Evolutionary conservation across 345 rosid species (phyloP), one percentile per base, ranked within the genome.

Genomic region (Cardamine occulta): DNA sequence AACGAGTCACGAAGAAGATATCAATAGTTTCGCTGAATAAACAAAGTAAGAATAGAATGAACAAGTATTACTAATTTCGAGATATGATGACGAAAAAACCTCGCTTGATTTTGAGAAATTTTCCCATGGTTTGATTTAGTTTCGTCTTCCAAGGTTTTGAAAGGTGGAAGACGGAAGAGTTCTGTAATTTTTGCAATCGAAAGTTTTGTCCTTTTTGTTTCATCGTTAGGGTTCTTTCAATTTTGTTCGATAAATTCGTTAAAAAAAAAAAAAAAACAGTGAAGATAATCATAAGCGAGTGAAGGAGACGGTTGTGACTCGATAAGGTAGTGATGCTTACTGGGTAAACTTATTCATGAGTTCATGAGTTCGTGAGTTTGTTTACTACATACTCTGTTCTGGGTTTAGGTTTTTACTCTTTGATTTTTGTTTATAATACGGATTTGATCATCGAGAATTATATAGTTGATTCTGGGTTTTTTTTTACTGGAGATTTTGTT

Each of bases 1-100:
- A 76, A 69, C 71, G 75, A 70, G 75, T 70, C 75, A 24, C 57
- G 63, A 70, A 77, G 53, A 62, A 76, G 66, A 55, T 55, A 70
- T 67, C 74, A 58, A 60, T 75, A 49, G 62, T 68, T 49, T 69
- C 70, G 62, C 8, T 21, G 35, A 44, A 35, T 28, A 74, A 58
- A 18, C 21, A 26, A 75, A 67, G 24, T 13, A 18, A 55, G 17
- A 37, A 23, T 19, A 14, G 63, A 68, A 68, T 63, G 70, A 76
- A 44, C 74, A 61, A 42, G 8, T 42, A 14, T 39, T 34, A 51
- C 2, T 21, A 8, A 54, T 42, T 57, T 42, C 17, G 21, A 47
- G 61, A 24, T 48, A 56, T 4, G 14, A 47, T 42, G 59, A 54
- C 40, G 6, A 62, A 44, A 44, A 68, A 62, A 7, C 8, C 64